Conservation (phyloP, 73 alveolate genomes). For the Symbiodinium pilosum region DNA sequence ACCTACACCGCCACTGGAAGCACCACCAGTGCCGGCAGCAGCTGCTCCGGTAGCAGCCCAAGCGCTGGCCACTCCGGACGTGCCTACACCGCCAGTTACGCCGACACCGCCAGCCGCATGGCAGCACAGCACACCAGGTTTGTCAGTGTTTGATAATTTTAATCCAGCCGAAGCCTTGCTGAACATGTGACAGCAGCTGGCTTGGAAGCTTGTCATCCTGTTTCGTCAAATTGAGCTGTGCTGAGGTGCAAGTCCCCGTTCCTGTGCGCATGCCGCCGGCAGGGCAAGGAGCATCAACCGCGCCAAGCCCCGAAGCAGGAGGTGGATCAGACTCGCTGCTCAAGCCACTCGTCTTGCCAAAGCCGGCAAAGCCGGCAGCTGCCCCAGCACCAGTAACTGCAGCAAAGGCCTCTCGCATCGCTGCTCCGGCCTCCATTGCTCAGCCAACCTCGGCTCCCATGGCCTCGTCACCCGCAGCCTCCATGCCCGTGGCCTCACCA, state of each 20-base stretch:
- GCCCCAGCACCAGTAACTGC: background rate
- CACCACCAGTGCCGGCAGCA: background rate
- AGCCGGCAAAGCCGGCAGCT: background rate
- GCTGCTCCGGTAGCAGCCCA: constrained; percentile 20
- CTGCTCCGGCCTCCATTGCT: background rate
- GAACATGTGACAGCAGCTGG: no score
- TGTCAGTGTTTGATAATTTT: background rate
- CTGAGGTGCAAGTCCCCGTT: background rate
- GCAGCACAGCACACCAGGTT: background rate
- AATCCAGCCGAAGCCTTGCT: background rate
- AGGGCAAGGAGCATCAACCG: background rate
- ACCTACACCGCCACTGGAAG: no score
- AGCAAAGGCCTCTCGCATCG: background rate
- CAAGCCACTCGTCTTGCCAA: background rate
- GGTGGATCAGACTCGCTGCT: background rate
- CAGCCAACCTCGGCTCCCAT: background rate
- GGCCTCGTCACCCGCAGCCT: background rate
- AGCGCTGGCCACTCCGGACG: background rate
- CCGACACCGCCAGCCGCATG: background rate
- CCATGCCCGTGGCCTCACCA: background rate
- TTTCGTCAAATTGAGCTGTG: background rate
- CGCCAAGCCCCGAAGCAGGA: constrained; percentile 11
- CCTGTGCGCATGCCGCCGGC: background rate
- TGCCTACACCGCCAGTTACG: background rate
- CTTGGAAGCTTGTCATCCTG: background rate